Percentiles rank a stretch among this genome's conserved stretches.
Evolutionary conservation across 371 early-diverging fungal genomes (phyloP).

Genomic region (Mortierella sp.): DNA sequence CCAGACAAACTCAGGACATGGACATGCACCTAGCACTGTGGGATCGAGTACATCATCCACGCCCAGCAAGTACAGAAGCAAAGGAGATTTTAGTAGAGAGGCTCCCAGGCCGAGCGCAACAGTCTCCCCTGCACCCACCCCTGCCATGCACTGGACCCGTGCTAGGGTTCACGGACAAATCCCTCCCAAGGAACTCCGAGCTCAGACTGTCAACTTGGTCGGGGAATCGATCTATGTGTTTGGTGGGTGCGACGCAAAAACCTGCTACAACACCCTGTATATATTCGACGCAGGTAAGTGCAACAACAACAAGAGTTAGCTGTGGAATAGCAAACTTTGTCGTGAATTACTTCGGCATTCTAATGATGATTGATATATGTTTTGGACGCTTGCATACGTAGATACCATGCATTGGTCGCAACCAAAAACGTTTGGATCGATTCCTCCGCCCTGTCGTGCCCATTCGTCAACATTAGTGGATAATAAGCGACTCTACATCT

Average conservation of each 20-base stretch:
- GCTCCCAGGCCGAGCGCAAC: constrained; percentile 20
- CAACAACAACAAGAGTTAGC: too few relatives aligned
- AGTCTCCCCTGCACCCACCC: constrained; percentile 70
- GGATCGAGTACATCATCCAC: constrained; percentile 2
- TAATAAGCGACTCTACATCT: constrained; percentile 71
- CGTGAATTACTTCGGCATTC: background rate
- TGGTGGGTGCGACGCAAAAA: constrained; percentile 84
- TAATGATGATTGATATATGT: background rate
- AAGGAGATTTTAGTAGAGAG: background rate
- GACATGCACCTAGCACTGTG: background rate
- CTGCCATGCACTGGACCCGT: constrained; percentile 90
- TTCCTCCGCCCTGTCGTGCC: constrained; percentile 86
- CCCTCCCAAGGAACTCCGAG: constrained; percentile 78
- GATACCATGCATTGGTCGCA: constrained; percentile 87
- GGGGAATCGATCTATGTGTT: constrained; percentile 83
- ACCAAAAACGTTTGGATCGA: constrained; percentile 71
- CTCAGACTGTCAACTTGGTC: constrained; percentile 82
- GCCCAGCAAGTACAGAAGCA: constrained; percentile 14
- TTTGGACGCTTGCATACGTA: constrained; percentile 5
- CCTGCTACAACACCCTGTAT: constrained; percentile 81
- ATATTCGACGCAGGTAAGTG: constrained; percentile 79
- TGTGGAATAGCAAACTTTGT: too few relatives aligned
- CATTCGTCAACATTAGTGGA: constrained; percentile 84
- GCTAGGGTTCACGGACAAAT: constrained; percentile 71
- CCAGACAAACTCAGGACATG: background rate